A percentile compares a stretch with the other conserved stretches of the same genome.
phyloP scores from a whole-genome alignment of 441 rosid species.

The Syzygium malaccense region DNA sequence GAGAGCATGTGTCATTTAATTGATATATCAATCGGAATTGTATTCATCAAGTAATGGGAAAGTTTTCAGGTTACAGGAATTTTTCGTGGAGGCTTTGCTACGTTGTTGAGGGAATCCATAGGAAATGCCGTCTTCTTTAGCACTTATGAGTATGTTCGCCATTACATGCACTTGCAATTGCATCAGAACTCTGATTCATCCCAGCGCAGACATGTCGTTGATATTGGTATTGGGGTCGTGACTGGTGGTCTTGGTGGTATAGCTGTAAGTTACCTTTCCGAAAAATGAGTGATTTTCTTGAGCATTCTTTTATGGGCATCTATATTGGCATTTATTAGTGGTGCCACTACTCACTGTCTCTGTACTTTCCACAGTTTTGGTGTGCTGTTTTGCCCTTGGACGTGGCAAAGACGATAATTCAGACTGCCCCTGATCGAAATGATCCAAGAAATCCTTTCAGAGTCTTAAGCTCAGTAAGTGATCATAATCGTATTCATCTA shows the following conservation, averaged over 20 bases:
- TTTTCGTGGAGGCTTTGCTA: constrained; percentile 70
- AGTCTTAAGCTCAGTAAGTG: constrained; percentile 55
- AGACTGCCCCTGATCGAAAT: constrained; percentile 57
- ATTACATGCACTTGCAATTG: constrained; percentile 48
- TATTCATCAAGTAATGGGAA: constrained; percentile 23
- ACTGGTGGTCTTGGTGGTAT: constrained; percentile 86
- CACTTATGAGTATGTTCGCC: constrained; percentile 64
- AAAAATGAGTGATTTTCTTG: background rate
- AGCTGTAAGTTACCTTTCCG: constrained; percentile 48
- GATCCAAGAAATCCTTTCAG: constrained; percentile 54
- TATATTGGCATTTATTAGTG: background rate
- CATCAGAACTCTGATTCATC: constrained; percentile 35
- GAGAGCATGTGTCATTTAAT: constrained; percentile 25
- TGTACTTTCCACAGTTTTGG: constrained; percentile 45
- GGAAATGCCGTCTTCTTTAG: constrained; percentile 82
- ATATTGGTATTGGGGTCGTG: constrained; percentile 67
- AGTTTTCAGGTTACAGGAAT: constrained; percentile 72
- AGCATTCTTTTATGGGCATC: background rate
- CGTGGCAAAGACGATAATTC: constrained; percentile 86
- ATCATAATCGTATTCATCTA: background rate
- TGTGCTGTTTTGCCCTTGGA: constrained; percentile 74
- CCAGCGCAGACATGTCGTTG: constrained; percentile 46
- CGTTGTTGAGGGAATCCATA: constrained; percentile 66
- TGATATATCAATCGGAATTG: background rate
- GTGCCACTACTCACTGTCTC: background rate